Evolutionary conservation across 2,329 filamentous ascomycete species (phyloP).

Genomic region (Botrytis fabae): DNA sequence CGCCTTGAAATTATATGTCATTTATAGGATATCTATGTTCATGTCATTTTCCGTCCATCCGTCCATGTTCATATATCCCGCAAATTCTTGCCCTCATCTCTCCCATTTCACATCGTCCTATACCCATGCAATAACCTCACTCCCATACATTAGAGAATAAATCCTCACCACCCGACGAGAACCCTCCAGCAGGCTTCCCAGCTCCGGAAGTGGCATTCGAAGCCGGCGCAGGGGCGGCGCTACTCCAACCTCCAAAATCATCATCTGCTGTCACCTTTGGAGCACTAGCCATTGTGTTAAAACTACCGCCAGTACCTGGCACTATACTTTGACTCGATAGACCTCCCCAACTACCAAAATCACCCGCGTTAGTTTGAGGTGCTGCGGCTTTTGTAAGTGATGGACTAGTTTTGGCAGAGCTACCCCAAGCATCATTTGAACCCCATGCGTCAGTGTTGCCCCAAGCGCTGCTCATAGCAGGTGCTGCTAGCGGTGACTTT

Average conservation of each 20-base stretch:
- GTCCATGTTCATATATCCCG: conserved; percentile 4
- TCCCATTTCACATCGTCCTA: neutral
- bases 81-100: neutral
- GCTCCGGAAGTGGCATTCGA: conserved; percentile 63
- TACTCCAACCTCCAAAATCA: conserved; percentile 95
- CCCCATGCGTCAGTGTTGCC: conserved; percentile 76
- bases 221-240: conserved; percentile 59
- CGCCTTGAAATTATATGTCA: neutral
- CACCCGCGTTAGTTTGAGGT: conserved; percentile 50
- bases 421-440: conserved; percentile 76
- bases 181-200: conserved; percentile 16
- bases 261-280: conserved; percentile 84
- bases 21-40: conserved; percentile 25
- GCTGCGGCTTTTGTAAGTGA: conserved; percentile 49
- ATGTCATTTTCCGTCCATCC: conserved; percentile 15
- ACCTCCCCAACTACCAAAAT: conserved; percentile 55
- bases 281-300: conserved; percentile 47
- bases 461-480: conserved; percentile 41
- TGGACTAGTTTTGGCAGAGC: conserved; percentile 51
- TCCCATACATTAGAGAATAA: conserved; percentile 96
- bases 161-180: conserved; percentile 65
- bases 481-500: conserved; percentile 44
- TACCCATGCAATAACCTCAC: conserved; percentile 45
- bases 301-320: conserved; percentile 63
- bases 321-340: conserved; percentile 62